A percentile compares a stretch with the other conserved stretches of the same genome.
Conservation (phyloP, 2,329 filamentous ascomycete species). For the Bisporella sp. region DNA sequence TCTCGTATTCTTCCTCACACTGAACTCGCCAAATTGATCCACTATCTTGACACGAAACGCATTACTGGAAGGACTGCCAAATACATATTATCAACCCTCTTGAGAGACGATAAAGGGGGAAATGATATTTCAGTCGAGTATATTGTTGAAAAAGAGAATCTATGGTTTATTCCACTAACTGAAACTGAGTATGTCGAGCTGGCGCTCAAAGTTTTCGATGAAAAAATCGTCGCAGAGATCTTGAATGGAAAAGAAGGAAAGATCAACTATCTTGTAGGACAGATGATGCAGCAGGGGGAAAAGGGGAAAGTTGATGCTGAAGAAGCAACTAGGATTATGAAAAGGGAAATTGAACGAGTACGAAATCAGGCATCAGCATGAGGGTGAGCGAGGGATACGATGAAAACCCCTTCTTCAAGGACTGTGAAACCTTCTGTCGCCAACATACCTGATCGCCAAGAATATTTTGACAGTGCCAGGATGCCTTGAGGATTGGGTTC, state of each 20-base stretch:
- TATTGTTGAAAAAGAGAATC: conserved; percentile 49
- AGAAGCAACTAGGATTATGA: conserved; percentile 47
- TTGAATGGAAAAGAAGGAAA: conserved; percentile 57
- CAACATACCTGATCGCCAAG: no score
- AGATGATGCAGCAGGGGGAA: conserved; percentile 56
- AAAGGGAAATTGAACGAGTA: conserved; percentile 34
- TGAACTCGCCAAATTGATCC: conserved; percentile 36
- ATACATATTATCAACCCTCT: conserved; percentile 47
- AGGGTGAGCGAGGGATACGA: background rate
- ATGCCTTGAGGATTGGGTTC: no score
- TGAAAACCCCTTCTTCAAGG: no score
- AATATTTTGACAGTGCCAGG: no score
- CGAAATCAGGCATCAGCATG: background rate
- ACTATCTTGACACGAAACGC: conserved; percentile 33
- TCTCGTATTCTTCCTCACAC: conserved; percentile 16
- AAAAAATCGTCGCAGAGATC: conserved; percentile 52
- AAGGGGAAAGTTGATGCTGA: conserved; percentile 56
- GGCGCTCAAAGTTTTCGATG: conserved; percentile 48
- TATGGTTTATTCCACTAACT: conserved; percentile 47
- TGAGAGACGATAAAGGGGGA: conserved; percentile 34
- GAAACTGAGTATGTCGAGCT: conserved; percentile 47
- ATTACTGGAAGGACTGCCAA: conserved; percentile 54
- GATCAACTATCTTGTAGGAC: conserved; percentile 60
- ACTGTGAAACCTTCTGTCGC: no score
- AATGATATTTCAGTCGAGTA: conserved; percentile 33